phyloP scores from a whole-genome alignment of 2,329 filamentous ascomycete species.

The Aspergillus persii region DNA sequence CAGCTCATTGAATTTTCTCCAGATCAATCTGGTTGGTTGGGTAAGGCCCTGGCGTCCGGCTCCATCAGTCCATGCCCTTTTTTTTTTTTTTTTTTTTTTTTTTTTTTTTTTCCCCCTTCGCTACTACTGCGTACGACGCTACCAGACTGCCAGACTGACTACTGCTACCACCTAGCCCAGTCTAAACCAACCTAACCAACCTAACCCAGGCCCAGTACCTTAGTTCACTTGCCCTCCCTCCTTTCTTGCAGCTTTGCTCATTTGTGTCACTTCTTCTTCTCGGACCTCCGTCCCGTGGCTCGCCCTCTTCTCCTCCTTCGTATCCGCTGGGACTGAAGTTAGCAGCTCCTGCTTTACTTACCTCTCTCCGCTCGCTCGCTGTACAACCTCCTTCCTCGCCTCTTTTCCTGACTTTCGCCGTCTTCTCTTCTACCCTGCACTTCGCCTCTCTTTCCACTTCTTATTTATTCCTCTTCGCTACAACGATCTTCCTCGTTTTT shows the following conservation, averaged over 20 bases:
- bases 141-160: not conserved
- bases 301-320: constrained; percentile 16
- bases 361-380: constrained; percentile 1
- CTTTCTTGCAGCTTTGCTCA: constrained; percentile 9
- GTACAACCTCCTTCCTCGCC: constrained; percentile 7
- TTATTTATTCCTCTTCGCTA: constrained; percentile 12
- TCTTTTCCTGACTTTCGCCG: constrained; percentile 4
- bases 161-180: not conserved
- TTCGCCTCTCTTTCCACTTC: constrained; percentile 14
- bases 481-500: not conserved
- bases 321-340: constrained; percentile 18
- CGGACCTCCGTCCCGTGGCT: constrained; percentile 26
- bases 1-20: constrained; percentile 2
- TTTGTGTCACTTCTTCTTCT: constrained; percentile 26
- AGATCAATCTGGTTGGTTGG: not conserved
- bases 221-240: not conserved
- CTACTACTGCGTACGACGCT: not conserved
- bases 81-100: not conserved
- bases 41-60: not conserved
- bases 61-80: not conserved
- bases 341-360: constrained; percentile 5
- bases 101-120: not conserved
- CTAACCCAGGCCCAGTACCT: not conserved
- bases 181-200: not conserved
- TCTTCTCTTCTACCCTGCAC: constrained; percentile 7